phyloP scores from a whole-genome alignment of 1,284 basidiomycete species.

The Earliella scabrosa region DNA sequence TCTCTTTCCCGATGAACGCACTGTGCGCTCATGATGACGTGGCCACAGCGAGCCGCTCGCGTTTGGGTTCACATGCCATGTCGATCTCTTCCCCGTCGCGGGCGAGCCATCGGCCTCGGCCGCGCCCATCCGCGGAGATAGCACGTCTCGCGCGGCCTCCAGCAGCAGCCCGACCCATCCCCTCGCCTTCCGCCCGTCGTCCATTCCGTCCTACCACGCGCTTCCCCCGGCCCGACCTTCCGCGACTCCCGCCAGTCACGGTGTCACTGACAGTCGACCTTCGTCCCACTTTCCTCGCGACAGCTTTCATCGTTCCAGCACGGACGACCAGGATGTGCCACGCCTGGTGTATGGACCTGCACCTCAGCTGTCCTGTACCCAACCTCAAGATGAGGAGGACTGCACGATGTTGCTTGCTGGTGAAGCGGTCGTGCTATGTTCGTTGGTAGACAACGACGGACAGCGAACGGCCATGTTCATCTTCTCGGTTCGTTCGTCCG shows the following conservation, averaged over 20 bases:
- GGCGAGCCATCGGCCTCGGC: conserved; percentile 2
- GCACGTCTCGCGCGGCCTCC: no score
- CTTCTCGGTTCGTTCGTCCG: conserved; percentile 56
- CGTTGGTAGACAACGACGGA: conserved; percentile 63
- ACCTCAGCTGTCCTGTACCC: not conserved
- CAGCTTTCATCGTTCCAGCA: no score
- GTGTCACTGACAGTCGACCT: no score
- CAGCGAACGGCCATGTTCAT: conserved; percentile 69
- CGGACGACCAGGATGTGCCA: no score
- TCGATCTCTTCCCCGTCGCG: conserved; percentile 63
- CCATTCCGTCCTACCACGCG: no score
- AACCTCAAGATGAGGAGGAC: conserved; percentile 34
- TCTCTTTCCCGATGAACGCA: conserved; percentile 20
- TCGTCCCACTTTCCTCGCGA: no score
- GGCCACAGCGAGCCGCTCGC: conserved; percentile 20
- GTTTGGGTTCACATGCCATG: conserved; percentile 64
- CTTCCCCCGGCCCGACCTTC: no score
- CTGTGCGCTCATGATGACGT: not conserved
- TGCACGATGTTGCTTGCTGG: conserved; percentile 63
- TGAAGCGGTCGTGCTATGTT: conserved; percentile 67
- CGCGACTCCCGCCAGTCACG: no score
- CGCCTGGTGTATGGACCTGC: no score
- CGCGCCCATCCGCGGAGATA: no score
- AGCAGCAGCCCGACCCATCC: no score
- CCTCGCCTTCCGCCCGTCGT: no score